phyloP scores from a whole-genome alignment of 208 protist species.

The Herpetomonas samuelpessoai region DNA sequence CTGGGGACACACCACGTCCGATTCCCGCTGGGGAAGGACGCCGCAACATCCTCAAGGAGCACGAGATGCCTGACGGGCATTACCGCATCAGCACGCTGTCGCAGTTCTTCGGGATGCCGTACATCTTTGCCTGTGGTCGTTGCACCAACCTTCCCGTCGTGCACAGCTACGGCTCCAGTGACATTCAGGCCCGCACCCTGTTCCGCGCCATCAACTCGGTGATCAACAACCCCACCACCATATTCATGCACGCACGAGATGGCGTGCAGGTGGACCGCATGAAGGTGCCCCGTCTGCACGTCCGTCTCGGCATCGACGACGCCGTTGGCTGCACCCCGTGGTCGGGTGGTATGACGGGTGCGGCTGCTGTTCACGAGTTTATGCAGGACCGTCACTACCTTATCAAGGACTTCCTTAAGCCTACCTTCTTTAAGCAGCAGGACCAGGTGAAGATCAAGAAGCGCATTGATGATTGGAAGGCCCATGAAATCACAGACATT shows the following conservation, averaged over 20 bases:
- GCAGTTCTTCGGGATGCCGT: conserved; percentile 75
- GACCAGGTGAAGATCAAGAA: conserved; percentile 70
- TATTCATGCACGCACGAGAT: conserved; percentile 62
- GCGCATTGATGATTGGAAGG: conserved; percentile 61
- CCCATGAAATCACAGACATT: conserved; percentile 68
- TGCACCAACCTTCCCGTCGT: conserved; percentile 74
- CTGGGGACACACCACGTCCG: conserved; percentile 66
- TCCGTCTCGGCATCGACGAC: conserved; percentile 70
- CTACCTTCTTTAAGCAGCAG: conserved; percentile 85
- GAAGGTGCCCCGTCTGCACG: conserved; percentile 62
- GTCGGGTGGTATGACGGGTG: conserved; percentile 66
- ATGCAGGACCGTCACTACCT: conserved; percentile 78
- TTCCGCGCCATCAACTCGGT: conserved; percentile 76
- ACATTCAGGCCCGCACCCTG: conserved; percentile 71
- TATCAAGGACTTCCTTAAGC: conserved; percentile 72
- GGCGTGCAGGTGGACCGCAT: conserved; percentile 50
- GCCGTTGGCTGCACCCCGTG: conserved; percentile 78
- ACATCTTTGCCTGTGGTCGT: conserved; percentile 71
- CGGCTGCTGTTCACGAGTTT: conserved; percentile 71
- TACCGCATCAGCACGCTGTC: conserved; percentile 83
- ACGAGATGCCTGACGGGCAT: conserved; percentile 72
- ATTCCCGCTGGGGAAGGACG: conserved; percentile 29
- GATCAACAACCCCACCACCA: conserved; percentile 57
- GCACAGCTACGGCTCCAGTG: conserved; percentile 64
- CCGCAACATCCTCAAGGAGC: conserved; percentile 61